These are phyloP conservation scores for Endoconidiophora laricicola DNA, from an alignment of 2,329 filamentous ascomycete species.

Conservation along the genomic window DNA sequence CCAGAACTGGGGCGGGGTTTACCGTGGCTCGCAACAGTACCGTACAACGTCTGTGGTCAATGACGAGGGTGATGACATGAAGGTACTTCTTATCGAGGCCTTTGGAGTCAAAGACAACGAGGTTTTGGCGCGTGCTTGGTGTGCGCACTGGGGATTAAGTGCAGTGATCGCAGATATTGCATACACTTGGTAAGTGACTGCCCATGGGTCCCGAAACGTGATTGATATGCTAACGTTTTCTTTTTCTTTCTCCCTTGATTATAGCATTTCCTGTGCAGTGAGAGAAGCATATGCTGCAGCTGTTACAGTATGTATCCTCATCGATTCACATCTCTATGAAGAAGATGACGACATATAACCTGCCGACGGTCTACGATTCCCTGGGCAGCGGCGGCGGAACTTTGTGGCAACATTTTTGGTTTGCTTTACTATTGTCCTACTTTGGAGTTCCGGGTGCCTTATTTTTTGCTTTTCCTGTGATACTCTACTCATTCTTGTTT, in stretches of 20 bases:
- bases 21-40: constrained; percentile 16
- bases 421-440: not conserved
- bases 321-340: constrained; percentile 29
- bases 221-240: constrained; percentile 1
- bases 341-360: constrained; percentile 7
- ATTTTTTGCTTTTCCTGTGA: constrained; percentile 1
- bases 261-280: constrained; percentile 56
- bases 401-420: not conserved
- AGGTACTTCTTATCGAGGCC: constrained; percentile 54
- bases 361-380: no score
- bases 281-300: constrained; percentile 61
- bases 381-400: not conserved
- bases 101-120: constrained; percentile 61
- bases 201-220: not conserved
- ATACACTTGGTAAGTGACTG: constrained; percentile 42
- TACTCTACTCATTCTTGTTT: not conserved
- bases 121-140: constrained; percentile 62
- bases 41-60: constrained; percentile 13
- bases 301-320: constrained; percentile 53
- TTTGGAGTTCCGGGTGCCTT: not conserved
- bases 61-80: constrained; percentile 18
- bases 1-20: constrained; percentile 44
- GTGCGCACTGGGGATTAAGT: constrained; percentile 55
- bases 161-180: constrained; percentile 53
- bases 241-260: not conserved